A percentile compares a stretch with the other conserved stretches of the same genome.
Conservation (phyloP, 108 stramenopile genomes). For the Halocafeteria seosinensis region DNA sequence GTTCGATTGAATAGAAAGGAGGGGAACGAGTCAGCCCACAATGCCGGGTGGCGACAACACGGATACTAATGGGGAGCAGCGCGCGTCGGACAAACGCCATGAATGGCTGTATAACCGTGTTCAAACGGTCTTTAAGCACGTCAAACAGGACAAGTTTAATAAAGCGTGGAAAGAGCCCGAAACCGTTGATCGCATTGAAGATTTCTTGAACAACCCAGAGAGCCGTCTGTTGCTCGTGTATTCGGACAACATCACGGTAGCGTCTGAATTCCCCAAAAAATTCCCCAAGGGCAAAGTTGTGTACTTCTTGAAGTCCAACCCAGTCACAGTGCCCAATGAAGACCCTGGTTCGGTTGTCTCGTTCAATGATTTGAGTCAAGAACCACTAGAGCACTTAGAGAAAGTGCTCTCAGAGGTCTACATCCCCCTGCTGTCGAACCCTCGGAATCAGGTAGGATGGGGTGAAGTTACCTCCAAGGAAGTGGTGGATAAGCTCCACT, state of each 20-base stretch:
- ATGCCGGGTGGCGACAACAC: too few species aligned
- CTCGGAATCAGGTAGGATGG: slow-evolving; percentile 53
- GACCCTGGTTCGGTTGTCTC: not conserved
- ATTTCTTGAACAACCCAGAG: slow-evolving; percentile 5
- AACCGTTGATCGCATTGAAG: not conserved
- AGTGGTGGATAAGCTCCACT: slow-evolving; percentile 55
- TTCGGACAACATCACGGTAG: not conserved
- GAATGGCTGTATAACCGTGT: slow-evolving; percentile 5
- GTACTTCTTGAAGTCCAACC: slow-evolving; percentile 8
- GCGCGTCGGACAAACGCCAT: not conserved
- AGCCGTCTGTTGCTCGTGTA: not conserved
- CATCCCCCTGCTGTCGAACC: slow-evolving; percentile 54
- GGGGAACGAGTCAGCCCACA: too few species aligned
- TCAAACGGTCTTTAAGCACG: not conserved
- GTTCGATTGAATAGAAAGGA: too few species aligned
- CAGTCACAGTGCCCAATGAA: not conserved
- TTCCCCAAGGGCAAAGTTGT: not conserved
- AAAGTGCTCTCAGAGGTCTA: slow-evolving; percentile 52
- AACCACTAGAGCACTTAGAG: slow-evolving; percentile 60
- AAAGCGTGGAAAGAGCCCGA: slow-evolving; percentile 1
- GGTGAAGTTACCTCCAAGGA: slow-evolving; percentile 64
- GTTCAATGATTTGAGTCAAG: not conserved
- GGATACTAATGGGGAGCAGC: not conserved
- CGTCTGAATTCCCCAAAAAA: not conserved
- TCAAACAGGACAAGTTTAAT: slow-evolving; percentile 1